Conservation (phyloP, 2,329 filamentous ascomycete species). For the Monosporascus sp. region DNA sequence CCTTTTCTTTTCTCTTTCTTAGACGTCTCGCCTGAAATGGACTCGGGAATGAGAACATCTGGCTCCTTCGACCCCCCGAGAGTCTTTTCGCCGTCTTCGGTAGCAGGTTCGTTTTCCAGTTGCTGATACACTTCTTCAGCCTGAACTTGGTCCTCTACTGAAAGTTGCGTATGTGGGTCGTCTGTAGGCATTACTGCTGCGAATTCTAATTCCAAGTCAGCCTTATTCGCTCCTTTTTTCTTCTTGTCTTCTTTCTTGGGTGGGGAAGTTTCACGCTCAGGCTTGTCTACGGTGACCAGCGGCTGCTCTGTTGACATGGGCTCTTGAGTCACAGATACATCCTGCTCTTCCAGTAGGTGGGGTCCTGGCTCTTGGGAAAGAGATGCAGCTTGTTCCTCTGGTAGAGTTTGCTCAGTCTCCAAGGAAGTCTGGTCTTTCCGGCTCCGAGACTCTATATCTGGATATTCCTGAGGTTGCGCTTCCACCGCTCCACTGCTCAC, state of each 20-base stretch:
- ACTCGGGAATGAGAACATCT: no score
- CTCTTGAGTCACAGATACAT: slow-evolving; percentile 1
- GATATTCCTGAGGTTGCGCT: slow-evolving; percentile 1
- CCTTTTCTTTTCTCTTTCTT: slow-evolving; percentile 28
- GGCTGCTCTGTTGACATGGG: slow-evolving; percentile 2
- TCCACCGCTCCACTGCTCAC: slow-evolving; percentile 1
- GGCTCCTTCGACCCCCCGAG: neutral
- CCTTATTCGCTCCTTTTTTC: slow-evolving; percentile 5
- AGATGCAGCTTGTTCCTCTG: slow-evolving; percentile 8
- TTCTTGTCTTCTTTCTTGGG: slow-evolving; percentile 23
- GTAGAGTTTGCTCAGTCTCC: neutral
- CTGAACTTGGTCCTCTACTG: neutral
- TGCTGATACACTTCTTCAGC: neutral
- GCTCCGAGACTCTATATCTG: neutral
- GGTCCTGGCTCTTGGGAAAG: slow-evolving; percentile 8
- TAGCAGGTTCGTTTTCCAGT: slow-evolving; percentile 2
- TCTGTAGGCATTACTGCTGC: neutral
- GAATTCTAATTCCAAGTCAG: neutral
- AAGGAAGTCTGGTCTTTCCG: neutral
- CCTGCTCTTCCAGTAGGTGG: neutral
- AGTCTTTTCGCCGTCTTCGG: slow-evolving; percentile 4
- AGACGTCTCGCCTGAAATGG: neutral
- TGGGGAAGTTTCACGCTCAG: slow-evolving; percentile 11
- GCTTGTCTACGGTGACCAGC: slow-evolving; percentile 1
- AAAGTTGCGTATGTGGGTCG: neutral